phyloP scores from a whole-genome alignment of 2,329 filamentous ascomycete species.

The Alternaria triticina region DNA sequence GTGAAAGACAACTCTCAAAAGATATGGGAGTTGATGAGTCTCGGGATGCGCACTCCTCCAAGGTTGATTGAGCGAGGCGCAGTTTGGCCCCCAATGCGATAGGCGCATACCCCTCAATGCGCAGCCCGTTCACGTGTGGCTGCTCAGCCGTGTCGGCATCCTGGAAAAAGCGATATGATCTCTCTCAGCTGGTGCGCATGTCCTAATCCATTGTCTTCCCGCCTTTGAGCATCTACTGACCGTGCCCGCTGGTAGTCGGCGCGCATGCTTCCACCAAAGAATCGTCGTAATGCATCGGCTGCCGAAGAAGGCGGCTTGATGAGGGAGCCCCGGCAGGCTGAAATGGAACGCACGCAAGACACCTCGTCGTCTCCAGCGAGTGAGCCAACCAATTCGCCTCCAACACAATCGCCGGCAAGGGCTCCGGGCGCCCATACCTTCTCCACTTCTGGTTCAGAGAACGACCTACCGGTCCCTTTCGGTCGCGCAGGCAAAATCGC shows the following conservation, averaged over 20 bases:
- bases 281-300: neutral
- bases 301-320: neutral
- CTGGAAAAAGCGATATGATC: neutral
- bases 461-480: neutral
- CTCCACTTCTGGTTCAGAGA: neutral
- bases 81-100: neutral
- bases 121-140: neutral
- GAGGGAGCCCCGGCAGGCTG: neutral
- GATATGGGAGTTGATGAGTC: neutral
- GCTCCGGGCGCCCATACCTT: neutral
- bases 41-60: neutral
- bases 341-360: neutral
- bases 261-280: neutral
- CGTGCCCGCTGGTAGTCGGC: neutral
- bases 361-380: neutral
- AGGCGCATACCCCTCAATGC: neutral
- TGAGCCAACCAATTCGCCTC: fast-evolving
- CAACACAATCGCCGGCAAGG: neutral
- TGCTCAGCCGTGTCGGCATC: neutral
- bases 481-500: neutral
- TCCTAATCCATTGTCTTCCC: neutral
- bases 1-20: neutral
- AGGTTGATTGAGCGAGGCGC: neutral
- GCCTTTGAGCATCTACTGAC: neutral
- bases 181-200: neutral